A percentile compares a stretch with the other conserved stretches of the same genome.
Evolutionary conservation across 805 yeast genomes (phyloP).

Genomic region (Pichia sporocuriosa): DNA sequence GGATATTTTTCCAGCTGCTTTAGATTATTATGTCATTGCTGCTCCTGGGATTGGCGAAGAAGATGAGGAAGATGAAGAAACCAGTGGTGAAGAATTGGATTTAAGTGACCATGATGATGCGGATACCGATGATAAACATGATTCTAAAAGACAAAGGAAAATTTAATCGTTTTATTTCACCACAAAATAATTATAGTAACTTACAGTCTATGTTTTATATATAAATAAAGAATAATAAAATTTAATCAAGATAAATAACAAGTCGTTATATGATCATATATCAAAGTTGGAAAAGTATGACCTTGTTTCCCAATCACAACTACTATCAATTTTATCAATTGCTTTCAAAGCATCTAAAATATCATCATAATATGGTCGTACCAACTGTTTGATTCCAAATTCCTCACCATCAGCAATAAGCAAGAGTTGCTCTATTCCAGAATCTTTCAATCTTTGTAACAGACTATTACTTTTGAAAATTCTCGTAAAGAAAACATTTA

Average conservation of each 20-base stretch:
- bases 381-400: conserved; percentile 27
- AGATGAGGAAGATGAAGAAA: conserved; percentile 44
- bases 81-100: conserved; percentile 14
- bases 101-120: conserved; percentile 27
- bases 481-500: conserved; percentile 54
- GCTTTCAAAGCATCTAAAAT: conserved; percentile 52
- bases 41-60: conserved; percentile 50
- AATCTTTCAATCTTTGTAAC: conserved; percentile 41
- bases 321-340: conserved; percentile 31
- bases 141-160: conserved; percentile 12
- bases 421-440: conserved; percentile 47
- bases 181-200: too few relatives aligned
- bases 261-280: conserved; percentile 14
- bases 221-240: neutral
- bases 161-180: neutral
- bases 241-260: neutral
- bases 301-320: conserved; percentile 15
- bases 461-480: conserved; percentile 44
- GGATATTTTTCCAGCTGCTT: conserved; percentile 80
- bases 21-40: conserved; percentile 74
- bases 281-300: conserved; percentile 16
- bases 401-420: conserved; percentile 20
- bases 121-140: conserved; percentile 19
- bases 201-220: neutral
- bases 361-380: conserved; percentile 40